phyloP scores from a whole-genome alignment of 1,284 basidiomycete species.

The Trichosporon ovoides region DNA sequence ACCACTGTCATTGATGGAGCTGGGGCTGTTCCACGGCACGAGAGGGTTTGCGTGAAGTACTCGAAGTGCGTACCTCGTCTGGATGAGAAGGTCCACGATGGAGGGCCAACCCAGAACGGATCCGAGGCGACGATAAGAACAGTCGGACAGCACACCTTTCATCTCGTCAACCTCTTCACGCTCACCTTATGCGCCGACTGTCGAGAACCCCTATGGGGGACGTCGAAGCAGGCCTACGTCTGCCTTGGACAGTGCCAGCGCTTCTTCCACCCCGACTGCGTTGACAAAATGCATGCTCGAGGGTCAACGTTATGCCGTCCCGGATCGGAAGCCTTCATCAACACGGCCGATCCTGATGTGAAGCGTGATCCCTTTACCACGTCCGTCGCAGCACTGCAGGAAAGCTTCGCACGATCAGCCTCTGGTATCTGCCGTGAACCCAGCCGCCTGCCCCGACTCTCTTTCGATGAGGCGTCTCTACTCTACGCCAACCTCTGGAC shows the following conservation, averaged over 20 bases:
- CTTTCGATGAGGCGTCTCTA: constrained; percentile 65
- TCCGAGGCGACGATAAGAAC: constrained; percentile 15
- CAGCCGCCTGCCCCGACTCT: constrained; percentile 51
- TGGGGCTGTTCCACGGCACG: neutral
- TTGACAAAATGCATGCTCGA: constrained; percentile 34
- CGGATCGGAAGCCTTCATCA: constrained; percentile 40
- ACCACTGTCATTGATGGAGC: constrained; percentile 18
- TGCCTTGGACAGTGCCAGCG: constrained; percentile 59
- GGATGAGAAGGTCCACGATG: constrained; percentile 27
- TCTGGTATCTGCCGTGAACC: constrained; percentile 16
- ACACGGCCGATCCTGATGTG: constrained; percentile 16
- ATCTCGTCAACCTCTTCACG: constrained; percentile 62
- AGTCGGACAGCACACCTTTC: constrained; percentile 33
- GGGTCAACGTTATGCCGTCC: constrained; percentile 32
- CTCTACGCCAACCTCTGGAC: constrained; percentile 58
- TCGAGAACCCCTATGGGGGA: constrained; percentile 66
- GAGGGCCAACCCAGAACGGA: constrained; percentile 9
- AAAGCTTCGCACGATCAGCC: constrained; percentile 57
- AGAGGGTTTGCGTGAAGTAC: constrained; percentile 26
- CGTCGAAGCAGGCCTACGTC: constrained; percentile 58
- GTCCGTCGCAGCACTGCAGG: constrained; percentile 52
- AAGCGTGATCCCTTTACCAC: constrained; percentile 55
- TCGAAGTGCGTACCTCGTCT: constrained; percentile 23
- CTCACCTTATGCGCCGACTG: constrained; percentile 64
- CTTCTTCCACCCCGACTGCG: constrained; percentile 60